Base-by-base conservation (phyloP, 768 basidiomycete species). In the Lentinula edodes region DNA sequence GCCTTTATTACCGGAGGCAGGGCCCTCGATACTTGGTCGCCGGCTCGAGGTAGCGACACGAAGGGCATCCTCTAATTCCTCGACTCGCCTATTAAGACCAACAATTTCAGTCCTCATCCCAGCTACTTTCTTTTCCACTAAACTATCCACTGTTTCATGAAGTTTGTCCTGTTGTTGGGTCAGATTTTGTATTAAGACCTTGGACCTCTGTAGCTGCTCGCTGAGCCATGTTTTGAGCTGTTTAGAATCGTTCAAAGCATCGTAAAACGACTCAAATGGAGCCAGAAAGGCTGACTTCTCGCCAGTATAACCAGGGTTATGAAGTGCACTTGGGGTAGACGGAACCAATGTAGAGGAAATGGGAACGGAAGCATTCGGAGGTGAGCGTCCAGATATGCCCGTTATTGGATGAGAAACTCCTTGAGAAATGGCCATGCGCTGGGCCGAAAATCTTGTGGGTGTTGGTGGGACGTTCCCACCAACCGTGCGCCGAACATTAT, bases 181-280 rank as follows among this genome's bases (percentile, higher is more conserved):
- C 59, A 85, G 70, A 23, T 73, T 75, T 63, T 79, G 76, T 61
- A 85, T 76, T 36, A 89, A 77, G 13, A 80, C 65, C 58, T 81
- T 83, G 39, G 87, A 85, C 68, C 82, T 83, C 64, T 83, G 80
- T 38, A 93, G 74, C 72, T 93, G 91, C 50, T 90, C 88, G 23
- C 79, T 76, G 6, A 94, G 78, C 87, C 91, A 91, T 41, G 71
- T 67, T 74, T 93, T 92, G 61, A 94, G 82, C 68, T 90, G 84
- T 68, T 84, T 87, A 15, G 89, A 86, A 70, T 93, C 93, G 59
- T 86, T 82, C 36, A 95, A 82, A 3, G 91, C 87, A 62, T 94
- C 91, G 69, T 93, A 95, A 72, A 95, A 94, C 56, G 81, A 72
- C 67, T 89, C 90, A 65, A 94, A 95, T 2, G 90, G 91, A 0